Evolutionary conservation across 2,329 filamentous ascomycete species (phyloP), one percentile per base, ranked within the genome.

Genomic region (Neospermospora avenae): DNA sequence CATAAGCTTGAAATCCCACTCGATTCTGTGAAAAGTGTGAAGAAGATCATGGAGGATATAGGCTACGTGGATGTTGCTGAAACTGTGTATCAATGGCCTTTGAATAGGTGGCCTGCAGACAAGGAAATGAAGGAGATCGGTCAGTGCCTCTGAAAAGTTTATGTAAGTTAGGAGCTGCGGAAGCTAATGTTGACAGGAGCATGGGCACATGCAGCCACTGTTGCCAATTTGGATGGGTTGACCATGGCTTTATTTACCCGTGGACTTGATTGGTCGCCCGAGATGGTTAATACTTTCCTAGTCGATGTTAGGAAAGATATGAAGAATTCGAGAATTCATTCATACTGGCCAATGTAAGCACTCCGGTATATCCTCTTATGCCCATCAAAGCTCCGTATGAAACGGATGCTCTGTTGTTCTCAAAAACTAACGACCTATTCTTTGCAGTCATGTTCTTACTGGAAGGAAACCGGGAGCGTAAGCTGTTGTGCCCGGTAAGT

Each of bases 91-190:
- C 80, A 77, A 68, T 78, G 80, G 72, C 81, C 81, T 0, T 74
- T 75, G 37, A 80, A 78, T 63, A 67, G 72, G 13, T 84, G 82
- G 81, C 78, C 81, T 0, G 77, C 76, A 48, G 77, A 82, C 54
- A 71, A 74, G 3, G 75, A 76, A 25, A 22, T 59, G 24, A 64
- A 64, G 24, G 60, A 63, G 20, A n/a, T 67, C 11, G 65, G 67
- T 60, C 57, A 34, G 58, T 3, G 1, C 10, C 4, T 59, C 34
- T 39, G 37, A 51, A 11, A n/a, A 28, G 66, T 14, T 61, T 63
- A 2, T 44, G 1, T 70, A 60, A 62, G 68, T 48, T 2, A 70
- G 56, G 60, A 67, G 67, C 46, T 2, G n/a, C 65, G 69, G 52
- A 65, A 68, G 53, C 61, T 10, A 73, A 69, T 69, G 13, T 18